Evolutionary conservation across 177 flowering plant species (phyloP), one percentile per base, ranked within the genome.

Genomic region (Vitis hybrid): DNA sequence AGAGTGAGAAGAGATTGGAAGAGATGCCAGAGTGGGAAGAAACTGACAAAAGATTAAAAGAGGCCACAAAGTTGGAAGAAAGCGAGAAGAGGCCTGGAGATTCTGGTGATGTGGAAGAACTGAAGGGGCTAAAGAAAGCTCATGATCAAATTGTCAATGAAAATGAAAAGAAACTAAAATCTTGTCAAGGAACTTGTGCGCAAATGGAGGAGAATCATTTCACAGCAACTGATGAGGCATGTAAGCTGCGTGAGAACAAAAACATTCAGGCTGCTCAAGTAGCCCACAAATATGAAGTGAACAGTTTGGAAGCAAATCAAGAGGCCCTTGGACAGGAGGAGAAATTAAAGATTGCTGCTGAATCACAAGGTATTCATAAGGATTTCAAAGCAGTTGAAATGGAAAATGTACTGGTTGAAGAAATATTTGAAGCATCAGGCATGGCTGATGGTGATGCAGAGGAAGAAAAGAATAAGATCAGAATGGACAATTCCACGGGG

Each of bases 171-270:
- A 67, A 57, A 67, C 55, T 24, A 9, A 67, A 69, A 12, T 32
- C 13, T 49, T 72, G 49, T 64, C 72, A 70, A 56, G 78, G 66
- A 60, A 64, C 63, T 46, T 55, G 16, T 27, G 68, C 70, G 54
- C 70, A 50, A 13, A 55, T 64, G 66, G 73, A 75, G 66, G 62
- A 24, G 7, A 60, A 70, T 50, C 69, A 64, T 64, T 46, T 71
- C 4, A 48, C 62, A 62, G 59, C n/a, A 71, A 56, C 64, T 62
- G 68, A 72, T 70, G 74, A 76, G 52, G 72, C 59, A 72, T 64
- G 48, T 40, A 64, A 51, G 24, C 46, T 46, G 19, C 55, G 54
- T 57, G 62, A 56, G 9, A 24, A 8, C 64, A 62, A 50, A 11
- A 62, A 72, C 49, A 19, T 69, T 60, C 67, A 56, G 64, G 66